These are phyloP conservation scores for Candida maesae DNA, from an alignment of 805 yeast species.

Conservation along the genomic window DNA sequence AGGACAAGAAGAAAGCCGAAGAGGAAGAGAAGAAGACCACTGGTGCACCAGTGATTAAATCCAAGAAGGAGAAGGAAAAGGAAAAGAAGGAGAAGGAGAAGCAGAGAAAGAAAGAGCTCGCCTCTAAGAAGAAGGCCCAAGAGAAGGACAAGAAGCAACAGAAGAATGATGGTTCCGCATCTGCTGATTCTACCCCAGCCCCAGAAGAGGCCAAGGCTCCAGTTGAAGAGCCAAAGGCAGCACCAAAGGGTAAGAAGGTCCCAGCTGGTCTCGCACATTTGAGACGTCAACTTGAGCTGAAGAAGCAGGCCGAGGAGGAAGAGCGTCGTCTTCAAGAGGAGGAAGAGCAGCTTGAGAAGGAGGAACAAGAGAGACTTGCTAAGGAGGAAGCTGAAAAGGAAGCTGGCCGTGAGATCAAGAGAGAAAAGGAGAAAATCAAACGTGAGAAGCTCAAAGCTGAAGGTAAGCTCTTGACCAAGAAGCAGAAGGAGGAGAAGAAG, in stretches of 20 bases:
- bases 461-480: slow-evolving; percentile 90
- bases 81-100: slow-evolving; percentile 93
- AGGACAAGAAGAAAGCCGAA: slow-evolving; percentile 60
- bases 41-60: slow-evolving; percentile 68
- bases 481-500: slow-evolving; percentile 91
- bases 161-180: slow-evolving; percentile 4
- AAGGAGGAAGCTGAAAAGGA: slow-evolving; percentile 47
- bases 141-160: slow-evolving; percentile 19
- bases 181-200: slow-evolving; percentile 28
- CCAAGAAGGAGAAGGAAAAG: slow-evolving; percentile 92
- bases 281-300: slow-evolving; percentile 82
- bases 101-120: slow-evolving; percentile 85
- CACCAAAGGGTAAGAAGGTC: slow-evolving; percentile 62
- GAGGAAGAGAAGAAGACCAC: slow-evolving; percentile 41
- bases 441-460: slow-evolving; percentile 92
- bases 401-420: slow-evolving; percentile 59
- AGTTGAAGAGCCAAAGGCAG: slow-evolving; percentile 35
- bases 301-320: slow-evolving; percentile 86
- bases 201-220: slow-evolving; percentile 30
- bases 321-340: slow-evolving; percentile 70
- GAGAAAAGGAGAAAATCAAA: slow-evolving; percentile 82
- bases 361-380: slow-evolving; percentile 47
- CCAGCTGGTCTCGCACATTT: slow-evolving; percentile 92
- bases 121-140: slow-evolving; percentile 72
- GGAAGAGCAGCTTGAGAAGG: slow-evolving; percentile 49